phyloP scores from a whole-genome alignment of 768 basidiomycete genomes.

The Pleurotus eryngii region DNA sequence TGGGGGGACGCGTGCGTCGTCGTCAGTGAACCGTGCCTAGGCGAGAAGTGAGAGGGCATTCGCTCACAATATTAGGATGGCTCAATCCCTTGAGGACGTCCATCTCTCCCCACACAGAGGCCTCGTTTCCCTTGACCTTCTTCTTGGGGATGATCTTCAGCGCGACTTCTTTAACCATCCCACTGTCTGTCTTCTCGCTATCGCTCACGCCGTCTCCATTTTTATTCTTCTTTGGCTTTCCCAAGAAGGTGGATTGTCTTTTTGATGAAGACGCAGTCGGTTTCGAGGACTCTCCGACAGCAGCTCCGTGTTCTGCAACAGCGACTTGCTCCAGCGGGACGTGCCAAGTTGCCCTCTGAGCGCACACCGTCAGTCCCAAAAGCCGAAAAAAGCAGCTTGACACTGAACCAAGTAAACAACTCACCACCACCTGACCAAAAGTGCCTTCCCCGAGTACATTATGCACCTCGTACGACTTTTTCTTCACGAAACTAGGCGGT shows the following conservation, averaged over 20 bases:
- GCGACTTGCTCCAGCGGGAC: constrained; percentile 60
- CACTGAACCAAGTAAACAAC: constrained; percentile 8
- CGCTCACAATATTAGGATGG: constrained; percentile 83
- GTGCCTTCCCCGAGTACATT: constrained; percentile 77
- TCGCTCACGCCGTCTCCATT: background rate
- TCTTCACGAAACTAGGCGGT: constrained; percentile 83
- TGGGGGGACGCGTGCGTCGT: too few relatives aligned
- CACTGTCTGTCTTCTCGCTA: constrained; percentile 12
- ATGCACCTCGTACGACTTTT: constrained; percentile 75
- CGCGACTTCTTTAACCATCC: constrained; percentile 69
- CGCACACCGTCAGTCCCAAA: background rate
- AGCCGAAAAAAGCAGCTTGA: background rate
- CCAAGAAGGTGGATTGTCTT: background rate
- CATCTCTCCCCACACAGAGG: constrained; percentile 90
- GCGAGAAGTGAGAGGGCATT: background rate
- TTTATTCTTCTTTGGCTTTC: background rate
- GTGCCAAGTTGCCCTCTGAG: constrained; percentile 72
- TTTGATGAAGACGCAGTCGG: constrained; percentile 11
- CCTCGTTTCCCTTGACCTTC: constrained; percentile 89
- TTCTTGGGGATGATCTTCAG: constrained; percentile 94
- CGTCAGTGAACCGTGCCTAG: background rate
- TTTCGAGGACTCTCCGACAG: constrained; percentile 27
- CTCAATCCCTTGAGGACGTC: constrained; percentile 85
- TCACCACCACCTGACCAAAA: constrained; percentile 87
- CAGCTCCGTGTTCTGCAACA: constrained; percentile 57